These are phyloP conservation scores for Neurospora sp. DNA, from an alignment of 495 filamentous ascomycete species.

Conservation along the genomic window DNA sequence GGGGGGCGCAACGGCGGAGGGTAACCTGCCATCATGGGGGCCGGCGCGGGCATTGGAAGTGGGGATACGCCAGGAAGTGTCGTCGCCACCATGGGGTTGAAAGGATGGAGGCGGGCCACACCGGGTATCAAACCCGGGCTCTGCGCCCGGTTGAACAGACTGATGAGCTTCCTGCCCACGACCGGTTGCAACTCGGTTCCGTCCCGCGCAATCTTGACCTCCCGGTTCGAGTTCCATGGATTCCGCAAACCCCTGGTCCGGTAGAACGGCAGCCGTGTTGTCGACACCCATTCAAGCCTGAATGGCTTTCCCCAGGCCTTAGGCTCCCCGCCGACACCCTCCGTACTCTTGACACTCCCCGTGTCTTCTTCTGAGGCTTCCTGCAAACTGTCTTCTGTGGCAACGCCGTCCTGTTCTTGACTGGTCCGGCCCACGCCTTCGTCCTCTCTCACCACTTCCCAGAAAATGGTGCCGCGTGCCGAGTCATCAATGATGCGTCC, in stretches of 20 bases:
- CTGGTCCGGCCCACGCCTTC: slow-evolving; percentile 22
- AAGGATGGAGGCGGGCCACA: slow-evolving; percentile 1
- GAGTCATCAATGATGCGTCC: slow-evolving; percentile 92
- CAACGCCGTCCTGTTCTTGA: slow-evolving; percentile 28
- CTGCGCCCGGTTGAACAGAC: slow-evolving; percentile 59
- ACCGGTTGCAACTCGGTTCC: slow-evolving; percentile 86
- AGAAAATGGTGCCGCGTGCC: slow-evolving; percentile 88
- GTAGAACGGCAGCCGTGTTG: slow-evolving; percentile 79
- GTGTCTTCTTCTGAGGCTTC: slow-evolving; percentile 11
- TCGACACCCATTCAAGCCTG: slow-evolving; percentile 85
- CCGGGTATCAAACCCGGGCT: slow-evolving; percentile 25
- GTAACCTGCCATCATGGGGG: slow-evolving; percentile 1
- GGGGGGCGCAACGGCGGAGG: not conserved
- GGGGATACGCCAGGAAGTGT: not conserved
- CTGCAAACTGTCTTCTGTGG: slow-evolving; percentile 22
- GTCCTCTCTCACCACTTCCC: slow-evolving; percentile 68
- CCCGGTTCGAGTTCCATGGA: slow-evolving; percentile 89
- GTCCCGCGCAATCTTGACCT: slow-evolving; percentile 94
- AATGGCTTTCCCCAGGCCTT: slow-evolving; percentile 89
- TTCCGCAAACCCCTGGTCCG: slow-evolving; percentile 85
- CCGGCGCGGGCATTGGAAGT: slow-evolving; percentile 6
- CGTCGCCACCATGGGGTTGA: slow-evolving; percentile 7
- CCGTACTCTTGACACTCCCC: slow-evolving; percentile 23
- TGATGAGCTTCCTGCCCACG: slow-evolving; percentile 65
- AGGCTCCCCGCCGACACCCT: slow-evolving; percentile 27